Percentiles rank a stretch among this genome's conserved stretches.
Evolutionary conservation across 1,284 basidiomycete genomes (phyloP).

Genomic region (Paramarasmius palmivorus): DNA sequence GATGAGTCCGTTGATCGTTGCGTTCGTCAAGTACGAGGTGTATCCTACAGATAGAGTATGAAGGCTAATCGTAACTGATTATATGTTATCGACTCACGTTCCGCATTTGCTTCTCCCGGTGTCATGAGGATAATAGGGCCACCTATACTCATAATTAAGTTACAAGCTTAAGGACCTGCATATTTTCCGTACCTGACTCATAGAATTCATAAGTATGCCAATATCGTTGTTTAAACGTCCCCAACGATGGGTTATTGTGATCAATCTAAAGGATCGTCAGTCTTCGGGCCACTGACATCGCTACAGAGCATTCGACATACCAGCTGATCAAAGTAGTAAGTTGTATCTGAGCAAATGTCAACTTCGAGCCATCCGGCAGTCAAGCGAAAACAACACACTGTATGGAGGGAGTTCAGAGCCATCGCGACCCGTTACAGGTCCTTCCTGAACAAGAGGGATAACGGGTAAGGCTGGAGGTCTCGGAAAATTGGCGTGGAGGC

Average conservation of each 20-base stretch:
- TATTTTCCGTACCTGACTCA: conserved; percentile 41
- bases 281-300: not conserved
- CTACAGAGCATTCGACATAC: not conserved
- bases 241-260: conserved; percentile 64
- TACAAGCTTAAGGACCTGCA: not conserved
- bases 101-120: conserved; percentile 41
- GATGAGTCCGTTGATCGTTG: conserved; percentile 63
- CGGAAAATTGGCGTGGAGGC: conserved; percentile 38
- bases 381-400: conserved; percentile 16
- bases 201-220: conserved; percentile 70
- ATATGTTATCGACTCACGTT: conserved; percentile 23
- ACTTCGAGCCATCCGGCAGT: not conserved
- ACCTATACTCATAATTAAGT: not conserved
- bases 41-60: conserved; percentile 39
- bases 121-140: conserved; percentile 28
- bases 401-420: conserved; percentile 45
- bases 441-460: conserved; percentile 23
- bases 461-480: conserved; percentile 37
- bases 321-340: conserved; percentile 53
- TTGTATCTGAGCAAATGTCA: conserved; percentile 30
- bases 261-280: conserved; percentile 43
- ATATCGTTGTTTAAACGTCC: conserved; percentile 77
- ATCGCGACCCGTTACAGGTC: conserved; percentile 36
- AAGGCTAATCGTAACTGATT: not conserved
- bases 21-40: conserved; percentile 60